Evolutionary conservation across 2,329 filamentous ascomycete genomes (phyloP).

Genomic region (Aspergillus pseudoglaucus): DNA sequence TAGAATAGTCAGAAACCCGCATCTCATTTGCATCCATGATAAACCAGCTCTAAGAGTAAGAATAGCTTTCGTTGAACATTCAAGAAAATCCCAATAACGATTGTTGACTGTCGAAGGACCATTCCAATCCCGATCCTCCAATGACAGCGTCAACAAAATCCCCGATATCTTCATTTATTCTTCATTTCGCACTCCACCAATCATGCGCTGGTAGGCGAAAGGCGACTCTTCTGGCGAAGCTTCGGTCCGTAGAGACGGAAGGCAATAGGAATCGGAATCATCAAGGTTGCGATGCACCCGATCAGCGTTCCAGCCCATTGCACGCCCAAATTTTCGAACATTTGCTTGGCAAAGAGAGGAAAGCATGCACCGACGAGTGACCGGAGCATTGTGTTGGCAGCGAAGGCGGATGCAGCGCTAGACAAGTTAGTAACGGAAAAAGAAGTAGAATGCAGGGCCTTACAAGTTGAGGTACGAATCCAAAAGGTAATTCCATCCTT

Average conservation of each 20-base stretch:
- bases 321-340: constrained; percentile 17
- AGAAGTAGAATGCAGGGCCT: not conserved
- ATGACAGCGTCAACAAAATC: not conserved
- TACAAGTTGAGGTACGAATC: constrained; percentile 17
- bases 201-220: constrained; percentile 6
- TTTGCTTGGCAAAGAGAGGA: constrained; percentile 15
- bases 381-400: constrained; percentile 19
- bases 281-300: constrained; percentile 15
- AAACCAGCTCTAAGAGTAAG: too few relatives aligned
- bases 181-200: too few relatives aligned
- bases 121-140: not conserved
- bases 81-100: too few relatives aligned
- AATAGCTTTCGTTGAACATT: too few relatives aligned
- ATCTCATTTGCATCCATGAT: too few relatives aligned
- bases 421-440: not conserved
- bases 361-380: constrained; percentile 15
- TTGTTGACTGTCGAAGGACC: not conserved
- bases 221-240: constrained; percentile 10
- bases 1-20: too few relatives aligned
- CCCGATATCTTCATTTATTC: too few relatives aligned
- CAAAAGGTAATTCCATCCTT: constrained; percentile 17
- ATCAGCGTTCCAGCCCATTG: constrained; percentile 16
- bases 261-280: constrained; percentile 17
- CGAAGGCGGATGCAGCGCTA: constrained; percentile 17
- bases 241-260: constrained; percentile 12